A percentile compares a stretch with the other conserved stretches of the same genome.
phyloP scores from a whole-genome alignment of 345 rosid genomes.

The Streptanthus diversifolius region DNA sequence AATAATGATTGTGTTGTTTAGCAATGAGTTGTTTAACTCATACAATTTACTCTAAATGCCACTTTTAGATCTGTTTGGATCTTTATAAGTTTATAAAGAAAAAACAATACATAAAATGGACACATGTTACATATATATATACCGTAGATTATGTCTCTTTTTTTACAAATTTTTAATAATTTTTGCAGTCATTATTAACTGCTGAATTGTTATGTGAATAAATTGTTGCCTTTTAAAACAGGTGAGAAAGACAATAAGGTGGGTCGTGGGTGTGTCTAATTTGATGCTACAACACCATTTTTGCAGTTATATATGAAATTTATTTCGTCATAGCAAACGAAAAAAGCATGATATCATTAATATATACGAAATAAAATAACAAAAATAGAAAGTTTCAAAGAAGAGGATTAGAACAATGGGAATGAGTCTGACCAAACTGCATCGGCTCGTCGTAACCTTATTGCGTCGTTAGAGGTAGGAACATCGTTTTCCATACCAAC shows the following conservation, averaged over 20 bases:
- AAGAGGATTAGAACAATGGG: background rate
- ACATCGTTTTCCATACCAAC: conserved; percentile 19
- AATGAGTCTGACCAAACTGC: conserved; percentile 28
- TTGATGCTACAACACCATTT: background rate
- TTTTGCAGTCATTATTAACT: background rate
- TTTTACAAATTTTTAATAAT: background rate
- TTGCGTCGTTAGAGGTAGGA: conserved; percentile 19
- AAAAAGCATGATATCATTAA: background rate
- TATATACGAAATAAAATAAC: background rate
- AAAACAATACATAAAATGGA: background rate
- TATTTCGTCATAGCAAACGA: background rate
- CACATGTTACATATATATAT: background rate
- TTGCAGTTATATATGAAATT: background rate
- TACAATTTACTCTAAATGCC: background rate
- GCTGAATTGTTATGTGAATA: background rate
- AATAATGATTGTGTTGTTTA: conserved; percentile 6
- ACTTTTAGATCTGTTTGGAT: background rate
- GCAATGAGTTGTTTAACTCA: background rate
- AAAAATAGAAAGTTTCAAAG: background rate
- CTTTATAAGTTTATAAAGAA: background rate
- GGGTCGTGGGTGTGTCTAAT: conserved; percentile 1
- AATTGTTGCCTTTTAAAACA: background rate
- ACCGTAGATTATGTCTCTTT: background rate
- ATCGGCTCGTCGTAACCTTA: conserved; percentile 25
- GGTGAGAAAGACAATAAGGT: background rate